Evolutionary conservation across 1,139 yeast species (phyloP).

Genomic region (Diutina catenulata): DNA sequence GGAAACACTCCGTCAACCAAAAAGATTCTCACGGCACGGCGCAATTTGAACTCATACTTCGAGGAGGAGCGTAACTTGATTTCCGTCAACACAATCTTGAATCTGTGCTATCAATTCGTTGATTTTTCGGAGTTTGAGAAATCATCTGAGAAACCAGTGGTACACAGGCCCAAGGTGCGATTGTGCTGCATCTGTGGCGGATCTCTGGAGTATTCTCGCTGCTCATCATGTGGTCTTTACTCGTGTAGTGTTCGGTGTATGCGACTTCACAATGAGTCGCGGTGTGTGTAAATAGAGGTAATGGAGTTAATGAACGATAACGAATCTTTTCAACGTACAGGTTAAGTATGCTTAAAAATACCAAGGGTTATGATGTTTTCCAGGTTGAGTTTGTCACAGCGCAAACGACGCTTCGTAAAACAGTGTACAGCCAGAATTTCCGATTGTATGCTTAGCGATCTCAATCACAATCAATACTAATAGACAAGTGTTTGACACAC

Average conservation of each 20-base stretch:
- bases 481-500: too few species aligned
- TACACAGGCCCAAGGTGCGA: conserved; percentile 23
- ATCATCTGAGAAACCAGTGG: conserved; percentile 4
- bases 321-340: too few species aligned
- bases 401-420: too few species aligned
- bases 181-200: conserved; percentile 35
- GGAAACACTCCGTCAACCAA: conserved; percentile 38
- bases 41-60: conserved; percentile 34
- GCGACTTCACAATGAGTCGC: conserved; percentile 30
- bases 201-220: conserved; percentile 27
- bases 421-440: too few species aligned
- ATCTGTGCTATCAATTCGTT: conserved; percentile 8
- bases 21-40: conserved; percentile 30
- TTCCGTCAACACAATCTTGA: conserved; percentile 29
- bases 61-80: conserved; percentile 37
- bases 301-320: too few species aligned
- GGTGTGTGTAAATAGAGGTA: conserved; percentile 22
- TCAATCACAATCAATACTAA: too few species aligned
- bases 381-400: too few species aligned
- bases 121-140: conserved; percentile 4
- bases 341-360: too few species aligned
- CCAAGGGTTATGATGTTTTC: too few species aligned
- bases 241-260: conserved; percentile 33
- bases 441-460: too few species aligned
- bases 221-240: conserved; percentile 29